Base-by-base conservation (phyloP, 2,329 filamentous ascomycete genomes). In the Trichoderma semiorbis region DNA sequence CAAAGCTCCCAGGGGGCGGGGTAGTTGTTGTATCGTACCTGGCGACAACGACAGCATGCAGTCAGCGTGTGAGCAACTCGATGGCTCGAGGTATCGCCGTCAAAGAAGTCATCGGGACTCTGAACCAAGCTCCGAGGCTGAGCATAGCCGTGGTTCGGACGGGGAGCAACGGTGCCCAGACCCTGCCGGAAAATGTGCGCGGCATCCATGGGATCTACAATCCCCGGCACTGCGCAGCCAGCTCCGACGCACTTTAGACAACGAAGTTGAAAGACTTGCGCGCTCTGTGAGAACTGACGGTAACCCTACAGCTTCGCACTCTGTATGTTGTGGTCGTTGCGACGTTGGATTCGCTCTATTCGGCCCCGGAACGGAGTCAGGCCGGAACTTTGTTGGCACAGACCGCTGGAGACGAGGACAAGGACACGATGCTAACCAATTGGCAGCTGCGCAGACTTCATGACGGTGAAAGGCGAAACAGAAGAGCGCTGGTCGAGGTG, bases 1-100 rank as follows among this genome's bases (percentile, higher is more conserved):
- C 21, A 12, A 10, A 18, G 14, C 24, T 47, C 14, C n/a, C 28
- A 34, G 11, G 39, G 18, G 65, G 61, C n/a, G 39, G 34, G 30
- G 36, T 12, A 64, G 73, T 32, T 55, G 18, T 53, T 26, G 21
- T 58, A 43, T 81, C 86, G 80, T 83, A 93, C 92, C 86, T 93
- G 91, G 80, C 92, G 89, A 81, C 92, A 95, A 74, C 92, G 89
- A 78, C 91, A 93, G 78, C 92, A 95, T 26, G 93, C 93, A 64
- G 92, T 94, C 77, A 95, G 81, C 7, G 93, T 95, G 79, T 95
- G 92, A 34, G 92, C 92, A 75, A 94, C 91, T 75, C 92, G 86
- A 78, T 88, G 85, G 71, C 87, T 81, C 76, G 85, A 81, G 76
- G 85, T 82, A 72, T 88, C 88, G 69, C 76, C 80, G 78, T 89